Evolutionary conservation across 345 rosid genomes (phyloP).

Genomic region (Eucalyptus pauciflora): DNA sequence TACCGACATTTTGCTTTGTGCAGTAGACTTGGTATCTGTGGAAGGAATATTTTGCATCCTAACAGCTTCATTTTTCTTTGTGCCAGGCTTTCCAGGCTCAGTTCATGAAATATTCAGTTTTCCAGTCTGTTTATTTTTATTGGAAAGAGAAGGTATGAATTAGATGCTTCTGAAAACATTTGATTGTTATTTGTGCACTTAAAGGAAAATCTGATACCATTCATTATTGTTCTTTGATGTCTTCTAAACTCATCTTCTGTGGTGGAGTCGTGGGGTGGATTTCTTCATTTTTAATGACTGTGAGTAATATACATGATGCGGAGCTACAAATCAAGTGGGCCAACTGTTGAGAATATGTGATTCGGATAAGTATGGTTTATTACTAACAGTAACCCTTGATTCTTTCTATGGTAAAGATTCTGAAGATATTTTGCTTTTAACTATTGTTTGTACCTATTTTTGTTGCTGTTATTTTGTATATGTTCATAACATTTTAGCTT

Average conservation of each 20-base stretch:
- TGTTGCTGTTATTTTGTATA: neutral
- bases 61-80: neutral
- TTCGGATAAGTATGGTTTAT: neutral
- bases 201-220: neutral
- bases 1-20: neutral
- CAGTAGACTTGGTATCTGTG: neutral
- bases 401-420: neutral
- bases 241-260: neutral
- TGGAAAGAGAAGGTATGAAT: conserved; percentile 86
- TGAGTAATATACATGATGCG: neutral
- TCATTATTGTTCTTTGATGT: neutral
- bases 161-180: neutral
- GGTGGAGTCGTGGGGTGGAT: neutral
- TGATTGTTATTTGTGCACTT: neutral
- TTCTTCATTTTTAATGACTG: neutral
- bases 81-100: conserved; percentile 70
- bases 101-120: conserved; percentile 45
- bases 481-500: neutral
- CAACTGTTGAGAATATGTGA: neutral
- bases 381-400: neutral
- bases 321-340: neutral
- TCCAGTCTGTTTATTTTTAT: conserved; percentile 67
- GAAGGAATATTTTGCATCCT: neutral
- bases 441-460: neutral
- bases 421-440: neutral